These are phyloP conservation scores for Acephala macrosclerotiorum DNA, from an alignment of 2,329 filamentous ascomycete species.

Conservation along the genomic window DNA sequence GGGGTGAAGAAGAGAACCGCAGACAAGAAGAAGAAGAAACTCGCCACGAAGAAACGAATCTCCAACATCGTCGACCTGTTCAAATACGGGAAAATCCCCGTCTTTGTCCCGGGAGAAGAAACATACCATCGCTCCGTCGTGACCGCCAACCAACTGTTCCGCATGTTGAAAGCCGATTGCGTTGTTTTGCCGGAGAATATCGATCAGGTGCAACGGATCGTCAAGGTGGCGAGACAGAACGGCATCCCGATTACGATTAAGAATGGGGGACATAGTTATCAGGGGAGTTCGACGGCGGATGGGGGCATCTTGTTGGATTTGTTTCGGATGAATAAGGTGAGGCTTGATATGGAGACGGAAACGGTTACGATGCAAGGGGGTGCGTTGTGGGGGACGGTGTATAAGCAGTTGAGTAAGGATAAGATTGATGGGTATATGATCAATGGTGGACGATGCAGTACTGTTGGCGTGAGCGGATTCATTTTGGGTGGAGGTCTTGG, in stretches of 20 bases:
- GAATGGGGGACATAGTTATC: constrained; percentile 10
- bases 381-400: not conserved
- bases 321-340: constrained; percentile 3
- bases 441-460: constrained; percentile 11
- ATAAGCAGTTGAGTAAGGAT: not conserved
- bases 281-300: not conserved
- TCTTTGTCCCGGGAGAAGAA: too few relatives aligned
- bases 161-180: not conserved
- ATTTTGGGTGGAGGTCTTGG: constrained; percentile 9
- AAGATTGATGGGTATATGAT: not conserved
- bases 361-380: not conserved
- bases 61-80: too few relatives aligned
- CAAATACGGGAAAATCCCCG: too few relatives aligned
- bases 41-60: too few relatives aligned
- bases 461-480: constrained; percentile 10
- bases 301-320: not conserved
- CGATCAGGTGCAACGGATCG: not conserved
- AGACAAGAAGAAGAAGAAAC: too few relatives aligned
- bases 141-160: too few relatives aligned
- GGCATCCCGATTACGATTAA: not conserved
- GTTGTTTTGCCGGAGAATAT: not conserved
- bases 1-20: too few relatives aligned
- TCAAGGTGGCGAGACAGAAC: not conserved
- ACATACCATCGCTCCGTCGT: too few relatives aligned
- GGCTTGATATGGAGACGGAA: not conserved